These are phyloP conservation scores for Suillus paluster DNA, from an alignment of 768 basidiomycete genomes.

Conservation along the genomic window DNA sequence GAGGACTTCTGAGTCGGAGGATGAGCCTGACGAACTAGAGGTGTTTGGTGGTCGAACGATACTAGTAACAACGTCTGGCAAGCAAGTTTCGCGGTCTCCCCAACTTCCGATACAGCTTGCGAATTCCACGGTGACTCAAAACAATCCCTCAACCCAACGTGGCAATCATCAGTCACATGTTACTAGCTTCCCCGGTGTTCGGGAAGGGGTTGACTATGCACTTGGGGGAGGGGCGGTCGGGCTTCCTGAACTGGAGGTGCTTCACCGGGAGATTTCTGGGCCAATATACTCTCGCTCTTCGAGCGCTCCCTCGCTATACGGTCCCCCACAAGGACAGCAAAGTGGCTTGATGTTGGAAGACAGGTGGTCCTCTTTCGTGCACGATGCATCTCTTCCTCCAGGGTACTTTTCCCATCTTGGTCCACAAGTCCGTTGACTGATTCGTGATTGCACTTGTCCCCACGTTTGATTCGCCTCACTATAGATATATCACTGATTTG, in stretches of 20 bases:
- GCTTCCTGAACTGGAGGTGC: conserved; percentile 37
- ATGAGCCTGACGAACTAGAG: conserved; percentile 31
- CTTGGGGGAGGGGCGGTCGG: conserved; percentile 2
- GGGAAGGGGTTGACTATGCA: neutral
- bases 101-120: neutral
- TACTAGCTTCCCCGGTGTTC: neutral
- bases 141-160: conserved; percentile 5
- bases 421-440: neutral
- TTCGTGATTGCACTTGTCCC: neutral
- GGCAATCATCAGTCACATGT: conserved; percentile 1
- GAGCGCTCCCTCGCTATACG: neutral
- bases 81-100: neutral
- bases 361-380: conserved; percentile 46
- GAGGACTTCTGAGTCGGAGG: conserved; percentile 4
- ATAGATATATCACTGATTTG: conserved; percentile 1
- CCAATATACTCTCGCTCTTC: neutral
- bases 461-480: neutral
- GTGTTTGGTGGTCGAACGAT: conserved; percentile 40
- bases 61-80: conserved; percentile 22
- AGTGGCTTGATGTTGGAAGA: conserved; percentile 39
- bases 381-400: conserved; percentile 21
- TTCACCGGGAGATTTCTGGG: conserved; percentile 42
- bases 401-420: neutral
- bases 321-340: conserved; percentile 13
- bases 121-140: neutral